Evolutionary conservation across 495 filamentous ascomycete genomes (phyloP), one percentile per base, ranked within the genome.

Genomic region (Tuber umbilicatum): DNA sequence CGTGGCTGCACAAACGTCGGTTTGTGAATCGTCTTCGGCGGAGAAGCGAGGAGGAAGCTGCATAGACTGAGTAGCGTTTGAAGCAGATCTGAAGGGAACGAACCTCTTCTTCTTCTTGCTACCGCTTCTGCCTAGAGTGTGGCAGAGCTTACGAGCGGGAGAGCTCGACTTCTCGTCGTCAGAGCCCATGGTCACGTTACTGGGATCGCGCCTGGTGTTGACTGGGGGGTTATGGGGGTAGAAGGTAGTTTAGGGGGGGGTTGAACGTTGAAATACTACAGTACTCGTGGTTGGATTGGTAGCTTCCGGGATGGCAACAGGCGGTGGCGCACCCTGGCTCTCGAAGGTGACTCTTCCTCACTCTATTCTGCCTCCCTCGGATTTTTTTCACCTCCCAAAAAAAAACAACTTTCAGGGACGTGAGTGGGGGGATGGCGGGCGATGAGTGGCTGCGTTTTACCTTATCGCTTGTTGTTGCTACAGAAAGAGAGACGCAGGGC

Each of bases 1-100:
- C 43, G 74, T 76, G 31, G 79, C 73, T n/a, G 76, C 78, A 35
- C 75, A 80, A 35, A 78, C 81, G 42, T 82, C 81, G 60, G 70
- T 70, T 73, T 82, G 76, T 19, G 79, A 74, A 68, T 75, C 73
- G 42, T 81, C 80, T 38, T 74, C 72, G 38, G 75, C 14, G 27
- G 70, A 70, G 39, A 75, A 78, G 12, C 80, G 76, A 40, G 73
- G 42, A 45, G 80, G 80, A 40, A 81, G 80, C 21, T 82, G 76
- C 76, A 81, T 74, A 40, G 76, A 79, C 68, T 81, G 80, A 27
- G 74, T 76, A 38, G 69, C n/a, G n/a, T 31, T 10, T 35, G 55
- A 64, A 64, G 55, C 17, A 16, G 77, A 79, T 60, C 37, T 78
- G 21, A 37, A 67, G n/a, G 77, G 72, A 73, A 31, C 55, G 64